A percentile compares a stretch with the other conserved stretches of the same genome.
Conservation (phyloP, 352 stramenopile species). For the Elongisporangium prolatum region DNA sequence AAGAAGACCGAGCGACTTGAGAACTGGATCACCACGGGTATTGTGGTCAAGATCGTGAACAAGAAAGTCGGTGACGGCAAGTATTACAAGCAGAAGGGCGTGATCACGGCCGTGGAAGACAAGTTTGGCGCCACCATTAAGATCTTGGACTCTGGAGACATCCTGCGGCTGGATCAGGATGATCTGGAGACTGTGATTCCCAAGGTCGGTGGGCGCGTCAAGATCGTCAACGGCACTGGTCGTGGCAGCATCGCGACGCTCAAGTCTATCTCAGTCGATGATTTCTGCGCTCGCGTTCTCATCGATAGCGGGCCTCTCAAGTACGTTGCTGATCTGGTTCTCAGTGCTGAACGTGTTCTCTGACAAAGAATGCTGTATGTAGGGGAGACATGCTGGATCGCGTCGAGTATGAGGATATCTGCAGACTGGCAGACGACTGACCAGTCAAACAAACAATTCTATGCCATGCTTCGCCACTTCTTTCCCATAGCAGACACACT, state of each 20-base stretch:
- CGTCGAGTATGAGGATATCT: conserved; percentile 86
- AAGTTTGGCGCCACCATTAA: conserved; percentile 78
- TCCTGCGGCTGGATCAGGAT: conserved; percentile 83
- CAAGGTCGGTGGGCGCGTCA: conserved; percentile 56
- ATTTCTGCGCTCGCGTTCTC: conserved; percentile 62
- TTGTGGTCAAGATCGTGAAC: conserved; percentile 94
- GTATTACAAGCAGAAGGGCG: conserved; percentile 89
- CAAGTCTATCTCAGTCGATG: conserved; percentile 63
- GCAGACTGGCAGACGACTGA: conserved; percentile 51
- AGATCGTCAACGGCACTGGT: conserved; percentile 72
- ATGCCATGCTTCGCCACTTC: too few relatives aligned
- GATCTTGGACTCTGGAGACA: conserved; percentile 77
- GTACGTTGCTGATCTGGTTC: conserved; percentile 13
- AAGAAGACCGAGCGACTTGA: conserved; percentile 58
- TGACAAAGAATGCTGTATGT: neutral
- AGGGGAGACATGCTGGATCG: conserved; percentile 61
- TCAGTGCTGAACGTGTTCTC: neutral
- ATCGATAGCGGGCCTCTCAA: conserved; percentile 56
- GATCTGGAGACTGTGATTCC: conserved; percentile 89
- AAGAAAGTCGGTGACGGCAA: conserved; percentile 85
- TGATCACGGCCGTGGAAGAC: conserved; percentile 73
- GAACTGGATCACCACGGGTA: conserved; percentile 89
- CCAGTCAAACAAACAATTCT: neutral
- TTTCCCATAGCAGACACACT: too few relatives aligned
- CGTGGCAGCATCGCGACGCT: conserved; percentile 55